Percentiles rank a stretch among this genome's conserved stretches.
These are phyloP conservation scores for Theobroma grandiflorum DNA, from an alignment of 441 rosid genomes.

Conservation along the genomic window DNA sequence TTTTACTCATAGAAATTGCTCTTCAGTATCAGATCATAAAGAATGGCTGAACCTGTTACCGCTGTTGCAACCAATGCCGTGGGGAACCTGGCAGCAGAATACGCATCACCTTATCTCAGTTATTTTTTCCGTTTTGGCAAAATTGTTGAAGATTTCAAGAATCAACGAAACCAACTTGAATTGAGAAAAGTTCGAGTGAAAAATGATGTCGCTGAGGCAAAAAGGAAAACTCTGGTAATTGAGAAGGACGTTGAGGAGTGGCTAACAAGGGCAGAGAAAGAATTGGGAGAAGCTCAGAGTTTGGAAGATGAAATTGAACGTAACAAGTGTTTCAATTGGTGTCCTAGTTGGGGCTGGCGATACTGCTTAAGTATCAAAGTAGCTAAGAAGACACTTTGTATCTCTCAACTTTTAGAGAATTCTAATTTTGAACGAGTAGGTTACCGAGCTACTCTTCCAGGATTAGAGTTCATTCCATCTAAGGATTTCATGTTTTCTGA, in stretches of 20 bases:
- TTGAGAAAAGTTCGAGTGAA: too few relatives aligned
- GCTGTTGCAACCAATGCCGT: too few relatives aligned
- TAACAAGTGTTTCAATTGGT: background rate
- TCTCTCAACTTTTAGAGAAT: background rate
- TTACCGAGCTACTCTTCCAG: background rate
- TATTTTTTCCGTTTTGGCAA: background rate
- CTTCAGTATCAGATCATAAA: too few relatives aligned
- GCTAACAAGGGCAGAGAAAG: background rate
- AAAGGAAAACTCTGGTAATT: background rate
- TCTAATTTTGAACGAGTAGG: background rate
- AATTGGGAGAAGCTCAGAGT: background rate
- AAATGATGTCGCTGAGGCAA: background rate
- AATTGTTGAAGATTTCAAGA: slow-evolving; percentile 3
- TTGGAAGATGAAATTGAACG: background rate
- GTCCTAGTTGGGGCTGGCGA: slow-evolving; percentile 10
- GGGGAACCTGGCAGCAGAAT: background rate
- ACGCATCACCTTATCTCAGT: background rate
- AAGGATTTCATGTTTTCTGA: background rate
- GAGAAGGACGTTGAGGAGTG: background rate
- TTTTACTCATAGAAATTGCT: too few relatives aligned
- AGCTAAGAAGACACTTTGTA: background rate
- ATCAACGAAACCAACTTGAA: background rate
- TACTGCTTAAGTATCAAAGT: background rate
- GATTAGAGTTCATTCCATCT: background rate
- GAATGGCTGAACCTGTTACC: too few relatives aligned